Evolutionary conservation across 1,139 yeast species (phyloP).

Genomic region (Pichia sp.): DNA sequence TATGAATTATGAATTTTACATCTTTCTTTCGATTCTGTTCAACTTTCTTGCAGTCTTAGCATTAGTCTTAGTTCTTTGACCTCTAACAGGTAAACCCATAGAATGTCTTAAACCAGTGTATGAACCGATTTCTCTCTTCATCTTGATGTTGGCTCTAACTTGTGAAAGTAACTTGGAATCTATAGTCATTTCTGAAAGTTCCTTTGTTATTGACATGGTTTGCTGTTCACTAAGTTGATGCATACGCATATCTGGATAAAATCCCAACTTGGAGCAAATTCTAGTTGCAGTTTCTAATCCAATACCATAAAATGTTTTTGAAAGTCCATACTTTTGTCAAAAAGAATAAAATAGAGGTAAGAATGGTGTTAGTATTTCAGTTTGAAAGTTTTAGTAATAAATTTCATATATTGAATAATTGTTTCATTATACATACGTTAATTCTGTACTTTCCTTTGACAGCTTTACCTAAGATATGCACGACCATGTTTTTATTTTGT

Average conservation of each 20-base stretch:
- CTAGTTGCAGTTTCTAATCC: conserved; percentile 69
- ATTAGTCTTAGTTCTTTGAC: conserved; percentile 88
- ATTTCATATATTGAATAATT: background rate
- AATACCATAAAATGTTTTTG: conserved; percentile 78
- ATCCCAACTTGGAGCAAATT: conserved; percentile 81
- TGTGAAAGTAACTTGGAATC: conserved; percentile 82
- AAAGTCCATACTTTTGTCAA: conserved; percentile 55
- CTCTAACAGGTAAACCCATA: conserved; percentile 82
- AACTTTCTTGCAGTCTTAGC: conserved; percentile 84
- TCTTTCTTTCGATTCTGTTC: conserved; percentile 62
- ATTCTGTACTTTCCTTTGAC: conserved; percentile 46
- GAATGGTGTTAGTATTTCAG: conserved; percentile 2
- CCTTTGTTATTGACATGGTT: conserved; percentile 78
- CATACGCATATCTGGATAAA: conserved; percentile 92
- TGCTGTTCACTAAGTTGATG: conserved; percentile 88
- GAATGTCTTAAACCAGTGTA: conserved; percentile 89
- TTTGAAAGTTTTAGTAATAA: background rate
- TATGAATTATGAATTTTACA: conserved; percentile 5
- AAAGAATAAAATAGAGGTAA: background rate
- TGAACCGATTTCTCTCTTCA: conserved; percentile 78
- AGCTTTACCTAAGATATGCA: conserved; percentile 68
- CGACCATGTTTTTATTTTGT: conserved; percentile 48
- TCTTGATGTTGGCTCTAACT: conserved; percentile 68
- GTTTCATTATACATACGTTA: conserved; percentile 30
- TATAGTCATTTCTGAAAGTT: conserved; percentile 71